phyloP scores from a whole-genome alignment of 345 rosid species.

The Eutrema yunnanense region DNA sequence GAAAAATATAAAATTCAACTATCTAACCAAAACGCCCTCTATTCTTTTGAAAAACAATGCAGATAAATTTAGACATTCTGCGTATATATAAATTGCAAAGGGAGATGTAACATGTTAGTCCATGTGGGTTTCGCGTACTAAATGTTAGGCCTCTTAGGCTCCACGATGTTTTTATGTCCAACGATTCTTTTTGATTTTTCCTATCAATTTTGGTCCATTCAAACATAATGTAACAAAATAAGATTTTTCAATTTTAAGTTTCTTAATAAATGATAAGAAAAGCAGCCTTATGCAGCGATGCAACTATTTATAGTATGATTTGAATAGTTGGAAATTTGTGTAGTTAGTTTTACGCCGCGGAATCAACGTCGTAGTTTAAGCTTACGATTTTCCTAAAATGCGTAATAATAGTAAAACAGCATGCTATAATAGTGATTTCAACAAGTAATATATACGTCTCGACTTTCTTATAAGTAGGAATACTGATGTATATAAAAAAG shows the following conservation, averaged over 20 bases:
- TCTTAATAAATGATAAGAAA: conserved; percentile 4
- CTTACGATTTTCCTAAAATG: neutral
- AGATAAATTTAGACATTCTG: neutral
- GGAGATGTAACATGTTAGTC: conserved; percentile 29
- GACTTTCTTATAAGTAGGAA: neutral
- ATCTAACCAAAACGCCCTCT: neutral
- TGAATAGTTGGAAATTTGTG: neutral
- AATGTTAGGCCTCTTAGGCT: conserved; percentile 29
- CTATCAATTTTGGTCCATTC: conserved; percentile 6
- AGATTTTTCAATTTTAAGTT: neutral
- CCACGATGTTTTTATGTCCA: conserved; percentile 28
- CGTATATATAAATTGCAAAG: neutral
- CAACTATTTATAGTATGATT: neutral
- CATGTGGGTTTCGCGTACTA: conserved; percentile 21
- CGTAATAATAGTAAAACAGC: conserved; percentile 10
- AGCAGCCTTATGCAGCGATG: neutral
- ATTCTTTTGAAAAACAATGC: neutral
- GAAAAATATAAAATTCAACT: neutral
- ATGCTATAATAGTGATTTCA: conserved; percentile 8
- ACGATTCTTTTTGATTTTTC: conserved; percentile 9
- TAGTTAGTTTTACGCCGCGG: conserved; percentile 13
- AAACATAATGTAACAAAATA: neutral
- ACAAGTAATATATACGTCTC: conserved; percentile 22
- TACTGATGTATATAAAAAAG: neutral
- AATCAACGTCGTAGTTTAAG: conserved; percentile 25